Evolutionary conservation across 2,329 filamentous ascomycete species (phyloP).

Genomic region (Aschersonia sp.): DNA sequence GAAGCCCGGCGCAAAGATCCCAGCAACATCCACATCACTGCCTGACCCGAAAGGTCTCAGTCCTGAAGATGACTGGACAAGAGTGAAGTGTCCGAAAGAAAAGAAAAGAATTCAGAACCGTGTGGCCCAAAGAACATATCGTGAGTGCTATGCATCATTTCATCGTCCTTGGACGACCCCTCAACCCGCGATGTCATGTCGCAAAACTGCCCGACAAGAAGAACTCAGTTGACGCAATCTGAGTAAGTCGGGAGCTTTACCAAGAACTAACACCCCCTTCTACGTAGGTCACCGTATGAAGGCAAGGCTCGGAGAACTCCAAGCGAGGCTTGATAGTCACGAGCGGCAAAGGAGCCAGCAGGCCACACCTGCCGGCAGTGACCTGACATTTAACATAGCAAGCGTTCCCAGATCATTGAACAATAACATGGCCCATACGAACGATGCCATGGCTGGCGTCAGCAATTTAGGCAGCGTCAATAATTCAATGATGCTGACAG

Average conservation of each 20-base stretch:
- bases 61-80: slow-evolving; percentile 6
- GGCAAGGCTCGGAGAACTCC: slow-evolving; percentile 14
- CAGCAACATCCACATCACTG: background rate
- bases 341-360: slow-evolving; percentile 8
- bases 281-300: slow-evolving; percentile 16
- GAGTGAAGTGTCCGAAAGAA: slow-evolving; percentile 5
- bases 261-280: background rate
- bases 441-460: background rate
- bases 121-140: slow-evolving; percentile 10
- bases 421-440: background rate
- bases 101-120: slow-evolving; percentile 7
- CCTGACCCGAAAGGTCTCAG: slow-evolving; percentile 3
- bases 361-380: background rate
- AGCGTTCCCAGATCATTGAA: background rate
- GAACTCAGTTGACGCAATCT: background rate
- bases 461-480: background rate
- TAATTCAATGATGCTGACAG: background rate
- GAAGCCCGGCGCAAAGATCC: background rate
- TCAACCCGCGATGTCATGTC: background rate
- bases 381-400: background rate
- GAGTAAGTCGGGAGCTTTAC: background rate
- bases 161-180: background rate
- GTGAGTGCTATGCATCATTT: slow-evolving; percentile 8
- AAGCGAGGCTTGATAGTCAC: slow-evolving; percentile 14
- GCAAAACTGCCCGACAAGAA: background rate